Conservation (phyloP, 148 eudicot genomes). For the Chenopodium album region DNA sequence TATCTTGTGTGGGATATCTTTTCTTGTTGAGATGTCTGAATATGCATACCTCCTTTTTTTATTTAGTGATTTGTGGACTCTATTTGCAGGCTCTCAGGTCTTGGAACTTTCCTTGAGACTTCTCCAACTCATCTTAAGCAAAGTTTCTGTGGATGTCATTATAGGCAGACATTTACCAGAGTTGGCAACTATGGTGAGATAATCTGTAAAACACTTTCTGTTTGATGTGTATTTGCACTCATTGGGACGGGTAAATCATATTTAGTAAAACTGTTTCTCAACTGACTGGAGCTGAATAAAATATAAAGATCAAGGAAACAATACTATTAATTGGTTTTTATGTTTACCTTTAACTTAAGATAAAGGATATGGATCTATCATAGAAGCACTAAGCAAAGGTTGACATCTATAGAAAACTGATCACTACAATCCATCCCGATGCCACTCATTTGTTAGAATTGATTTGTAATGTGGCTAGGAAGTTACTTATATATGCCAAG, state of each 20-base stretch:
- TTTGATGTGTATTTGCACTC: background rate
- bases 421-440: background rate
- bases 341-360: background rate
- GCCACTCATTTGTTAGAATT: background rate
- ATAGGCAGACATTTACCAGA: slow-evolving; percentile 47
- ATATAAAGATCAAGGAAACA: background rate
- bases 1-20: background rate
- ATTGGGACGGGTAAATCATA: background rate
- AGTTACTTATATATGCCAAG: background rate
- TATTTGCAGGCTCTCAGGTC: slow-evolving; percentile 52
- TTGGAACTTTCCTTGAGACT: slow-evolving; percentile 63
- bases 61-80: slow-evolving; percentile 2
- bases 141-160: slow-evolving; percentile 45
- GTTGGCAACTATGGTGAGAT: slow-evolving; percentile 53
- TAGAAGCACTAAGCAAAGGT: background rate
- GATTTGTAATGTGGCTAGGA: background rate
- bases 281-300: background rate
- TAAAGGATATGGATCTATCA: background rate
- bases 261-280: background rate
- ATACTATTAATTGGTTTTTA: background rate
- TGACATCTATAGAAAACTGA: background rate
- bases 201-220: background rate
- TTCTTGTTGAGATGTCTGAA: background rate
- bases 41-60: background rate
- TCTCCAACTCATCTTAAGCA: slow-evolving; percentile 50